Evolutionary conservation across 306 rosid species (phyloP).

Genomic region (Rosa persica): DNA sequence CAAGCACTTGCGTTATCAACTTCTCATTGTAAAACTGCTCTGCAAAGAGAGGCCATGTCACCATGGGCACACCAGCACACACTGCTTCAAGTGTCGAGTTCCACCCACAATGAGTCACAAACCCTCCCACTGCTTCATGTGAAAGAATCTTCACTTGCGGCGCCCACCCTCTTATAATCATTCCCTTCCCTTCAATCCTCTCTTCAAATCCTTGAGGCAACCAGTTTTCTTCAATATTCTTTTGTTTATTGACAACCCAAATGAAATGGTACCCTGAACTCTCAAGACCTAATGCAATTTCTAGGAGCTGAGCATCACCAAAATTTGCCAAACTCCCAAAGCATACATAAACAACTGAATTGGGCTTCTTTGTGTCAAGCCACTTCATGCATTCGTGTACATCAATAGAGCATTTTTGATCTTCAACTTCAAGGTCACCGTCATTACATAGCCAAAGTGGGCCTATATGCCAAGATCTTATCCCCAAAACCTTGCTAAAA

Average conservation of each 20-base stretch:
- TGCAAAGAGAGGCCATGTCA: slow-evolving; percentile 34
- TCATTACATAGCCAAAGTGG: slow-evolving; percentile 43
- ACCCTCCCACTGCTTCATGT: slow-evolving; percentile 31
- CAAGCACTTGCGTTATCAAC: slow-evolving; percentile 27
- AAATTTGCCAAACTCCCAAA: slow-evolving; percentile 42
- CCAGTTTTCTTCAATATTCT: slow-evolving; percentile 19
- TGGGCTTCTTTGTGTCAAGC: slow-evolving; percentile 27
- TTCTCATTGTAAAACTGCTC: slow-evolving; percentile 45
- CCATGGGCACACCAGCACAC: slow-evolving; percentile 7
- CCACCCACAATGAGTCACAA: slow-evolving; percentile 55
- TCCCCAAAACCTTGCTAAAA: slow-evolving; percentile 32
- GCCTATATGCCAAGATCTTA: slow-evolving; percentile 60
- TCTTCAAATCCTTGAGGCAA: slow-evolving; percentile 33
- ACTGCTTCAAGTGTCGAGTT: slow-evolving; percentile 47
- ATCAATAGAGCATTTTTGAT: slow-evolving; percentile 26
- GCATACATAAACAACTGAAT: slow-evolving; percentile 51
- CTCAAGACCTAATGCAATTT: slow-evolving; percentile 41
- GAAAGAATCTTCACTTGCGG: slow-evolving; percentile 37
- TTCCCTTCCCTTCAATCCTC: slow-evolving; percentile 32
- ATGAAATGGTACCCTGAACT: slow-evolving; percentile 31
- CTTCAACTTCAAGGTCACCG: not conserved
- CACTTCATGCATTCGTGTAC: slow-evolving; percentile 27
- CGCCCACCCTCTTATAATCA: slow-evolving; percentile 39
- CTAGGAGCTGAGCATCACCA: slow-evolving; percentile 42
- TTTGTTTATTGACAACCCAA: slow-evolving; percentile 31